These are phyloP conservation scores for Multifurca ochricompacta DNA, from an alignment of 768 basidiomycete genomes.

Conservation along the genomic window DNA sequence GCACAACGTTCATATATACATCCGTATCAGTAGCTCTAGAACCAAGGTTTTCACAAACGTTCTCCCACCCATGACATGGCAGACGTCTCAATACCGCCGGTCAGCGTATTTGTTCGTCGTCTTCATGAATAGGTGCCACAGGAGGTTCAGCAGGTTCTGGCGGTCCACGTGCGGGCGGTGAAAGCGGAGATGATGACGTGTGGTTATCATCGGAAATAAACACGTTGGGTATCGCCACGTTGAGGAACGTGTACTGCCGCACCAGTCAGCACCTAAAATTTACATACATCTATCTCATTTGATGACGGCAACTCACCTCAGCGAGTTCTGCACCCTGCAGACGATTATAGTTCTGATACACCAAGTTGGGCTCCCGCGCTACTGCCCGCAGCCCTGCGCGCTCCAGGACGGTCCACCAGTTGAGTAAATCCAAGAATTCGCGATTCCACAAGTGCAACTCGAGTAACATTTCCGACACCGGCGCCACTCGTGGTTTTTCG, in stretches of 20 bases:
- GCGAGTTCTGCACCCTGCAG: slow-evolving; percentile 25
- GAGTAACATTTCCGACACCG: slow-evolving; percentile 41
- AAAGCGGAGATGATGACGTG: not conserved
- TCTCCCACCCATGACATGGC: not conserved
- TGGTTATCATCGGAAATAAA: slow-evolving; percentile 3
- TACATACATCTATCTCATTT: not conserved
- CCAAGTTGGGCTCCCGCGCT: slow-evolving; percentile 36
- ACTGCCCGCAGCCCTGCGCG: slow-evolving; percentile 40
- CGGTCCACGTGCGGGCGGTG: not conserved
- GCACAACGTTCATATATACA: slow-evolving; percentile 2
- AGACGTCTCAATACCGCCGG: not conserved
- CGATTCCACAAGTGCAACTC: slow-evolving; percentile 34
- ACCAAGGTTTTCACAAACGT: not conserved
- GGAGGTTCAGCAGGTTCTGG: not conserved
- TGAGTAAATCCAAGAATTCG: slow-evolving; percentile 25
- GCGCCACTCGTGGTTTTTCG: slow-evolving; percentile 30
- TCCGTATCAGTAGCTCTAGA: not conserved
- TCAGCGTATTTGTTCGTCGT: not conserved
- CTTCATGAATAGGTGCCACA: not conserved
- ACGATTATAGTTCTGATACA: slow-evolving; percentile 28
- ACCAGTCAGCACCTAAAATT: not conserved
- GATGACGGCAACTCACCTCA: slow-evolving; percentile 24
- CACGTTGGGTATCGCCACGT: slow-evolving; percentile 5
- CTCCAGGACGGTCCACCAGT: slow-evolving; percentile 43
- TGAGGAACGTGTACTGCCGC: slow-evolving; percentile 13